A percentile compares a stretch with the other conserved stretches of the same genome.
Conservation (phyloP, 768 basidiomycete genomes). For the Tephrocybe rancida region DNA sequence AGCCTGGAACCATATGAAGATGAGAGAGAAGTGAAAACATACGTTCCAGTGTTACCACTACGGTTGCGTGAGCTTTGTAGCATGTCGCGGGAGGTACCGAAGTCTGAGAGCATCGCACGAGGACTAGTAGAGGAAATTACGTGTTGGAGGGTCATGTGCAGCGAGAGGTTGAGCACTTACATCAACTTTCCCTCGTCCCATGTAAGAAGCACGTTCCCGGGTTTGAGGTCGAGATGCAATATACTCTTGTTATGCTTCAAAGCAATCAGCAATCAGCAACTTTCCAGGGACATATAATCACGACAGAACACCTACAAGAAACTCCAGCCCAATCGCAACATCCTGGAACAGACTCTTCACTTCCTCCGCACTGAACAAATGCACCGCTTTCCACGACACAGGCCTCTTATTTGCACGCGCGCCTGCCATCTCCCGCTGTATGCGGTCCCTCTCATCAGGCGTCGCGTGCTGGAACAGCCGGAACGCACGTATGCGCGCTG, state of each 20-base stretch:
- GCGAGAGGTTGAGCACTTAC: conserved; percentile 41
- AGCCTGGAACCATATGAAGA: background rate
- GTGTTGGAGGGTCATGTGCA: background rate
- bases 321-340: conserved; percentile 84
- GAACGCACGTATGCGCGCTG: conserved; percentile 77
- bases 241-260: conserved; percentile 80
- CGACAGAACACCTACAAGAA: conserved; percentile 60
- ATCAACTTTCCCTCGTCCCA: conserved; percentile 87
- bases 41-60: conserved; percentile 96
- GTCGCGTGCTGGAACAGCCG: conserved; percentile 66
- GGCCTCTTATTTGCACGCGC: conserved; percentile 24
- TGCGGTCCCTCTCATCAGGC: conserved; percentile 62
- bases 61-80: conserved; percentile 65
- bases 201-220: conserved; percentile 90
- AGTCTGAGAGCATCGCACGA: conserved; percentile 93
- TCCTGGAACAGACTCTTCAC: conserved; percentile 80
- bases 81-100: conserved; percentile 94
- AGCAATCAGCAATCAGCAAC: conserved; percentile 2
- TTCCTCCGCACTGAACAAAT: conserved; percentile 85
- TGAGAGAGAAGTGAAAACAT: conserved; percentile 29
- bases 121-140: conserved; percentile 51
- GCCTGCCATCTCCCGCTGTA: conserved; percentile 54
- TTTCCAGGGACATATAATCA: conserved; percentile 1
- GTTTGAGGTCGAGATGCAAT: conserved; percentile 91
- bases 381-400: conserved; percentile 69